phyloP scores from a whole-genome alignment of 1,139 yeast genomes.

The Taphrina deformans region DNA sequence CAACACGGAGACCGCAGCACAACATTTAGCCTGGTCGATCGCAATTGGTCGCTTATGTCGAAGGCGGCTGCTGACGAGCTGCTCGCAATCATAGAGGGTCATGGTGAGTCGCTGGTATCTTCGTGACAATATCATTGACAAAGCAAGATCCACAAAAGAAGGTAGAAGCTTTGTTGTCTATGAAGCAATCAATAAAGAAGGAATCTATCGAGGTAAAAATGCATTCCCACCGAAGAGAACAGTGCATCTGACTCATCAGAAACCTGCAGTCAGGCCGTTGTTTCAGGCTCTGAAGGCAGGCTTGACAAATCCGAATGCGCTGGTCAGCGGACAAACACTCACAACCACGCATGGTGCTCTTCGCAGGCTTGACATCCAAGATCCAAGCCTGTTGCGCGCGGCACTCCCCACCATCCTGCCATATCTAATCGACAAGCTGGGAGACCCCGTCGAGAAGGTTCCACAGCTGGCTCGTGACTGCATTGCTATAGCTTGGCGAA shows the following conservation, averaged over 20 bases:
- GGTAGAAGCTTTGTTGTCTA: conserved; percentile 4
- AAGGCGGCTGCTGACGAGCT: conserved; percentile 21
- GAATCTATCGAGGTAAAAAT: conserved; percentile 29
- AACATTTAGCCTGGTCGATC: not conserved
- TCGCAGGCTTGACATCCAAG: conserved; percentile 74
- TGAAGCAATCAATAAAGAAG: conserved; percentile 28
- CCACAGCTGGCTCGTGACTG: conserved; percentile 58
- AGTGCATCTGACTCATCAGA: not conserved
- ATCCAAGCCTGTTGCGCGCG: conserved; percentile 55
- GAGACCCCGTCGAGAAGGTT: conserved; percentile 52
- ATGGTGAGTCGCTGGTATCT: conserved; percentile 1
- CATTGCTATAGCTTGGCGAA: conserved; percentile 67
- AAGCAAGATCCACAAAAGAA: not conserved
- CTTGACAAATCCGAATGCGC: conserved; percentile 21
- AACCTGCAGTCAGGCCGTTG: conserved; percentile 18
- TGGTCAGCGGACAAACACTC: conserved; percentile 47
- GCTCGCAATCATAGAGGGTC: conserved; percentile 22
- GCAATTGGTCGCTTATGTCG: conserved; percentile 9
- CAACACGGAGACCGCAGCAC: not conserved
- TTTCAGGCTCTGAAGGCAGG: conserved; percentile 22
- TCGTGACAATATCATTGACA: not conserved
- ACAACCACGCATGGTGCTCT: conserved; percentile 67
- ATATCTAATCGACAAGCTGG: conserved; percentile 55
- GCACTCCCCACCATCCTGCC: conserved; percentile 59
- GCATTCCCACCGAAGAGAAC: too few species aligned